Evolutionary conservation across 257 asterid species (phyloP).

Genomic region (Fraxinus pennsylvanica): DNA sequence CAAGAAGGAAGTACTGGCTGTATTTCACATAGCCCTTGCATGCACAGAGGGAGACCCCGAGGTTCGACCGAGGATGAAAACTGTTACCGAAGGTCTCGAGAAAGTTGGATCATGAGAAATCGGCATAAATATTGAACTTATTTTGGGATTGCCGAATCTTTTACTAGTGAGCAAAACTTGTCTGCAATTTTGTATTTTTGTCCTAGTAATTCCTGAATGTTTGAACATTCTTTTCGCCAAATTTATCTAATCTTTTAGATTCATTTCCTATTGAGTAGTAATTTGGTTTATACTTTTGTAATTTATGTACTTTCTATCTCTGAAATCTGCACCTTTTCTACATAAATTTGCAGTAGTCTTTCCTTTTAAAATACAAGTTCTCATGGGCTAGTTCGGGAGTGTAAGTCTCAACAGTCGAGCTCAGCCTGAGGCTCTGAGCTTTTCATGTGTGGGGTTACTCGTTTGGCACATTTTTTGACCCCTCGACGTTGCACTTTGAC

Average conservation of each 20-base stretch:
- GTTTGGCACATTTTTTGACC: too few relatives aligned
- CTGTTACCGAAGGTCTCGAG: conserved; percentile 71
- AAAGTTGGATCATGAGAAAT: conserved; percentile 53
- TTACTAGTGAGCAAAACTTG: not conserved
- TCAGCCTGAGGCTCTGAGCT: too few relatives aligned
- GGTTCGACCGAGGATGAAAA: conserved; percentile 89
- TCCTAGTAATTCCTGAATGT: not conserved
- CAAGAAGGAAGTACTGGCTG: conserved; percentile 76
- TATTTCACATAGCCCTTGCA: conserved; percentile 72
- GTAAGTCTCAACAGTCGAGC: too few relatives aligned
- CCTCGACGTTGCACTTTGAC: too few relatives aligned
- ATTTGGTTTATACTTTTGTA: not conserved
- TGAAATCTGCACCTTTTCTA: not conserved
- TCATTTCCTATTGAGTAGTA: not conserved
- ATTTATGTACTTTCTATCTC: not conserved
- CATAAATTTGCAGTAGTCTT: too few relatives aligned
- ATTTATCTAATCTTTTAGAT: not conserved
- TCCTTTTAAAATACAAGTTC: too few relatives aligned
- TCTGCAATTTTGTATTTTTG: conserved; percentile 1
- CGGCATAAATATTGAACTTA: not conserved
- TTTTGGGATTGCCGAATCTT: not conserved
- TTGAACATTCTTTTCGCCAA: not conserved
- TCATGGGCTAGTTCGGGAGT: too few relatives aligned
- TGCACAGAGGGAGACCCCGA: conserved; percentile 95
- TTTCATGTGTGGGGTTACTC: too few relatives aligned